A percentile compares a stretch with the other conserved stretches of the same genome.
Conservation (phyloP, 306 rosid genomes). For the Chamaecrista fasciculata region DNA sequence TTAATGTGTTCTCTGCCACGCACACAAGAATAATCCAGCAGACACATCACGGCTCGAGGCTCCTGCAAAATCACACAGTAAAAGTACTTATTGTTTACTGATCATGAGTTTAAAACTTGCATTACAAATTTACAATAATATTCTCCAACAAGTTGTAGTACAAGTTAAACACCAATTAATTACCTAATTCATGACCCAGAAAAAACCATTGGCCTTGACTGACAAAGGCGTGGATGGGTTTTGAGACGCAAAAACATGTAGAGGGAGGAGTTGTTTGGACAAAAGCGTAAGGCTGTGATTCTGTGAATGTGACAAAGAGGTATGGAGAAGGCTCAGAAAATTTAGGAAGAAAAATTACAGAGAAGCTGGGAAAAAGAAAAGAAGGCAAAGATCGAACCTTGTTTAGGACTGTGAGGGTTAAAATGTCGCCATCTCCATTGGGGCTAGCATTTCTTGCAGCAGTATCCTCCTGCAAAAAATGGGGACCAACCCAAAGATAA, state of each 20-base stretch:
- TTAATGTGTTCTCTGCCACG: conserved; percentile 11
- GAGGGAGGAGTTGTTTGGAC: conserved; percentile 33
- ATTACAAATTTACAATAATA: no score
- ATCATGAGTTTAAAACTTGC: background rate
- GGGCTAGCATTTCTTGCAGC: conserved; percentile 37
- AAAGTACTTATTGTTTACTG: background rate
- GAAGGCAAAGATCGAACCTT: conserved; percentile 48
- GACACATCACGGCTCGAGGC: conserved; percentile 2
- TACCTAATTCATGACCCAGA: conserved; percentile 27
- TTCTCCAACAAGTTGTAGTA: conserved; percentile 2
- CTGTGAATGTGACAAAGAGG: conserved; percentile 38
- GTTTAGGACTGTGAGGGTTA: conserved; percentile 36
- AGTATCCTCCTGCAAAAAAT: conserved; percentile 47
- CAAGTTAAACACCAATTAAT: background rate
- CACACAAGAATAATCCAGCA: background rate
- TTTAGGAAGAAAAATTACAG: conserved; percentile 30
- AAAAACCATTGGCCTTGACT: conserved; percentile 13
- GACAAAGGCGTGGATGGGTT: conserved; percentile 10
- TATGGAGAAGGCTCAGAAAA: conserved; percentile 28
- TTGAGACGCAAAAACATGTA: conserved; percentile 27
- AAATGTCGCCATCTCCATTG: conserved; percentile 48
- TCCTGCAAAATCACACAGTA: conserved; percentile 39
- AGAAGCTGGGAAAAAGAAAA: conserved; percentile 43
- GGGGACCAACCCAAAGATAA: conserved; percentile 47
- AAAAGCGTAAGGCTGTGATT: conserved; percentile 18